Base-by-base conservation (phyloP, 495 filamentous ascomycete species). In the Darksidea phi region DNA sequence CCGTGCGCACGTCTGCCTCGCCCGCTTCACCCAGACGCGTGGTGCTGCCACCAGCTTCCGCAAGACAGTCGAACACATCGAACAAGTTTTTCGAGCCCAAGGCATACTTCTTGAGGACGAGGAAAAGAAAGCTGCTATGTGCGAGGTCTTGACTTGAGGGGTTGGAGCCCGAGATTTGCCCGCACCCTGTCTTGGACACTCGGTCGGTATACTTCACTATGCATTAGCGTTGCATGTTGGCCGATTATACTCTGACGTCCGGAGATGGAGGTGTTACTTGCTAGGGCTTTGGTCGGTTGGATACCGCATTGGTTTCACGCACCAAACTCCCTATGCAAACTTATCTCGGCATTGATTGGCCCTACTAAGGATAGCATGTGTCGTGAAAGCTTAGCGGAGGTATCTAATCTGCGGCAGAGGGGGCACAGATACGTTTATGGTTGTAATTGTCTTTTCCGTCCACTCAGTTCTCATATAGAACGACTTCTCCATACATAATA, bases 31-130 rank as follows among this genome's bases (percentile, higher is more conserved):
- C 26, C 93, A 96, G 69, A 88, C 92, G 67, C 83, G 84, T 46
- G 94, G 94, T 17, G 90, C 92, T 0, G 92, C 89, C 1, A 88
- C 84, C 53, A 91, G 87, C 26, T 95, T 98, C 75, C 79, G 88
- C 67, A 84, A 84, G 64, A 87, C 95, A 6, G 80, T 95, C n/a
- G 88, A 89, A 32, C 82, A 84, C 2, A 77, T 97, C 43, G 76
- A 83, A 47, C 74, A 76, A 5, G 77, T 86, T 7, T 82, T 92
- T 64, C 73, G 72, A 63, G 72, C 72, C 37, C 79, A 83, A 13
- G 80, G 78, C 1, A 72, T 93, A 49, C 75, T 94, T 20, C 80
- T 94, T n/a, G 77, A 81, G 41, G 88, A 94, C 60, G 73, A 86
- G 78, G 65, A 82, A 59, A 83, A 84, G 76, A 70, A 75, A 59